A percentile compares a stretch with the other conserved stretches of the same genome.
Conservation (phyloP, 2,329 filamentous ascomycete species). For the Aureobasidium melanogenum region DNA sequence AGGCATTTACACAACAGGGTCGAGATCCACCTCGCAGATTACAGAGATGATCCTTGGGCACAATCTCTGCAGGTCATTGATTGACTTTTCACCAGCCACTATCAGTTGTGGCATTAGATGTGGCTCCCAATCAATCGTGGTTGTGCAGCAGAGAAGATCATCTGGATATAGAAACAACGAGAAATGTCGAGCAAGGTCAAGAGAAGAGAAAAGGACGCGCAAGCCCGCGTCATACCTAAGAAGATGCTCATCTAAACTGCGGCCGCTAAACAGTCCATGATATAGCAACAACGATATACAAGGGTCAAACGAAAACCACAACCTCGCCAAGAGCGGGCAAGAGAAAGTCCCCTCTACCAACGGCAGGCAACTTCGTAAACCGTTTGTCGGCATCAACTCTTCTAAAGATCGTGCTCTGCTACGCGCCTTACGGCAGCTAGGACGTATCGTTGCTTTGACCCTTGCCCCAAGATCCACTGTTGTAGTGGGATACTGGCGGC, state of each 20-base stretch:
- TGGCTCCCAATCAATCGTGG: not conserved
- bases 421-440: not conserved
- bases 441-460: not conserved
- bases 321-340: not conserved
- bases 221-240: not conserved
- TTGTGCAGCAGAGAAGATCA: not conserved
- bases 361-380: not conserved
- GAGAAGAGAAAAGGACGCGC: not conserved
- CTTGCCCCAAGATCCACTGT: not conserved
- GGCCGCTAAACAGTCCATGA: not conserved
- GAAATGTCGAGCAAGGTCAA: not conserved
- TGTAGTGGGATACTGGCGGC: not conserved
- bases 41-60: not conserved
- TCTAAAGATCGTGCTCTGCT: not conserved
- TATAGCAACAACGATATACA: not conserved
- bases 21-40: not conserved
- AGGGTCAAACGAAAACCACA: not conserved
- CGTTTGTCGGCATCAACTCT: not conserved
- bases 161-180: not conserved
- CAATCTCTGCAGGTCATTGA: not conserved
- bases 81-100: not conserved
- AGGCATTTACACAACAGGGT: not conserved
- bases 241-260: not conserved
- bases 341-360: not conserved
- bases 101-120: not conserved